Evolutionary conservation across 225 moss, liverwort and hornwort species (phyloP), one percentile per base, ranked within the genome.

Genomic region (Sphagnum contortum): DNA sequence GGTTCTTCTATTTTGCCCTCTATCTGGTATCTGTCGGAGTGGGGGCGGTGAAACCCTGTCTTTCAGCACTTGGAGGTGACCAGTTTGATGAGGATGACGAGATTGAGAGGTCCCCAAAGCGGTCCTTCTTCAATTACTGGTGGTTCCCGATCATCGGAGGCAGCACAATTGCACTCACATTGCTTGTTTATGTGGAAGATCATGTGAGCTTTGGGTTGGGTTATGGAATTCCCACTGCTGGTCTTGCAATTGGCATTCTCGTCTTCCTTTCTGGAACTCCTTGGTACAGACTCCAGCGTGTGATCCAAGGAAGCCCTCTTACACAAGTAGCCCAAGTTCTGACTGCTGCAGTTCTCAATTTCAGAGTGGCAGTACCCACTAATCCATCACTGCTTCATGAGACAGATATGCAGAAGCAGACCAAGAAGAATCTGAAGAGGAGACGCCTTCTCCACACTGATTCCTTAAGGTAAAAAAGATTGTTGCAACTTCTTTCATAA

Each of bases 51-150:
- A 57, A 57, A 3, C 74, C 78, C 0, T 74, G 71, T n/a, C 48
- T 79, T 44, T 71, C 78, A 5, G 61, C 74, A 11, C 74, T 79
- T 48, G 74, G 74, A 2, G 78, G 71, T 29, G 65, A 71, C 57
- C 71, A 79, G 57, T 74, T 74, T 53, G 71, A 74, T 45, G 74
- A 79, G 61, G 71, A 79, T 0, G 71, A 79, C 48, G 65, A 74
- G 29, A 58, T 29, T 29, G 78, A 74, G 64, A 71, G 60, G 65
- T 56, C 0, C 53, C 65, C 68, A 71, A 79, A 79, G 70, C 71
- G 71, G 55, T 78, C 71, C 10, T 78, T 62, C 29, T 79, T 71
- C 61, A 74, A 79, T 51, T 74, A 79, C 60, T 79, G 71, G 74
- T 71, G 71, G 4, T 71, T 74, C 11, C 48, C 74, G 3, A 45